A percentile compares a stretch with the other conserved stretches of the same genome.
These are phyloP conservation scores for Endoconidiophora laricicola DNA, from an alignment of 2,329 filamentous ascomycete genomes.

Conservation along the genomic window DNA sequence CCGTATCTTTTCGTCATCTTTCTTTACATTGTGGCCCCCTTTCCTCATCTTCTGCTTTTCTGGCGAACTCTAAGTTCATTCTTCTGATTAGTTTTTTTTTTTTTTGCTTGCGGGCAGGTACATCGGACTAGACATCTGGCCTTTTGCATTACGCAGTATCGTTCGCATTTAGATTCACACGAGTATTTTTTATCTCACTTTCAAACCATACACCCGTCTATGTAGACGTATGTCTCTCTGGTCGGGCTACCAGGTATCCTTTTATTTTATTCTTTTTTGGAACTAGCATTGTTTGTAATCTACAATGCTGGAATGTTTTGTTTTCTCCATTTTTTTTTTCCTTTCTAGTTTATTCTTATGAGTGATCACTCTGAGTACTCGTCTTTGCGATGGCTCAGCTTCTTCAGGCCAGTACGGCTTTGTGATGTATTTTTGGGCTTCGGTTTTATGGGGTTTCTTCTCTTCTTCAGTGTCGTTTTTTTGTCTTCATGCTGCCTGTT, in stretches of 20 bases:
- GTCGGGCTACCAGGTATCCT: not conserved
- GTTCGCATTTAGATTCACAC: too few relatives aligned
- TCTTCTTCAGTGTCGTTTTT: not conserved
- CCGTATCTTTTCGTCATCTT: too few relatives aligned
- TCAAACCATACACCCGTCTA: too few relatives aligned
- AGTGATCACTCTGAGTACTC: not conserved
- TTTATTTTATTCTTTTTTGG: not conserved
- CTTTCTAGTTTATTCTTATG: not conserved
- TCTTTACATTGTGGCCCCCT: too few relatives aligned
- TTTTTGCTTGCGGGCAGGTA: not conserved
- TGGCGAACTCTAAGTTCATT: not conserved
- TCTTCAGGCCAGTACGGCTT: not conserved
- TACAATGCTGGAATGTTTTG: not conserved
- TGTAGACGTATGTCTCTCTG: too few relatives aligned
- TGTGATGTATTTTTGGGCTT: not conserved
- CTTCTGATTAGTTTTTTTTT: not conserved
- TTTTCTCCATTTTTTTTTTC: not conserved
- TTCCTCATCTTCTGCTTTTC: too few relatives aligned
- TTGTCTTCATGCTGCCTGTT: not conserved
- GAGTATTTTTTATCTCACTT: too few relatives aligned
- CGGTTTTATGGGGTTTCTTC: not conserved
- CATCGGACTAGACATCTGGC: too few relatives aligned
- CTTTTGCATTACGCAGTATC: too few relatives aligned
- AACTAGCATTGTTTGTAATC: not conserved
- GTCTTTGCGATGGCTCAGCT: not conserved